phyloP scores from a whole-genome alignment of 768 basidiomycete species.

The Lactarius indigo region DNA sequence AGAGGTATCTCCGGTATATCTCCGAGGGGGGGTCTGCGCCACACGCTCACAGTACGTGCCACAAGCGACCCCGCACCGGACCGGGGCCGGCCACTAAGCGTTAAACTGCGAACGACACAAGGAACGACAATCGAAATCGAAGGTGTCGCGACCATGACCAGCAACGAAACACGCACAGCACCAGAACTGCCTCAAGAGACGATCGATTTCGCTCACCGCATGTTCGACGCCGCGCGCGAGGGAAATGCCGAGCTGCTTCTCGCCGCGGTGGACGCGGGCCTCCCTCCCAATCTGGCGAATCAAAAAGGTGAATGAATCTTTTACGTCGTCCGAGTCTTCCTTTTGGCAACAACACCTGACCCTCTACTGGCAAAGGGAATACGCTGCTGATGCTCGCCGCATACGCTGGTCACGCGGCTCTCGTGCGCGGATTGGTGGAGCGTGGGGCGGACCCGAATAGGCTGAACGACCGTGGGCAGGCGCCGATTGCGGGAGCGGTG shows the following conservation, averaged over 20 bases:
- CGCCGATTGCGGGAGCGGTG: conserved; percentile 71
- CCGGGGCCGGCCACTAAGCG: no score
- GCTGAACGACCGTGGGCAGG: conserved; percentile 68
- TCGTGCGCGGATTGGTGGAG: conserved; percentile 50
- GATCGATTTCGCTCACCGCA: conserved; percentile 54
- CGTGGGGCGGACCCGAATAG: conserved; percentile 64
- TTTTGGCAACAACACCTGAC: not conserved
- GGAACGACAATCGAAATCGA: no score
- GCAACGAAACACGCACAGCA: not conserved
- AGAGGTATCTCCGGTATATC: no score
- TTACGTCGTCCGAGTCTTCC: no score
- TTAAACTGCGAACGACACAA: no score
- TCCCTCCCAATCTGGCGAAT: conserved; percentile 72
- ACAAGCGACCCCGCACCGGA: no score
- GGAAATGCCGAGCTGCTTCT: conserved; percentile 53
- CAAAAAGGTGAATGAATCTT: no score
- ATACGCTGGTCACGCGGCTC: conserved; percentile 60
- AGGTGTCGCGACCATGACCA: not conserved
- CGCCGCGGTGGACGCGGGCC: conserved; percentile 61
- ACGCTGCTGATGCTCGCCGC: conserved; percentile 77
- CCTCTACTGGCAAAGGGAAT: conserved; percentile 49
- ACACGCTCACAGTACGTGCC: no score
- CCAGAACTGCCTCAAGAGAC: conserved; percentile 36
- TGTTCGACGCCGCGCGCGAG: conserved; percentile 70
- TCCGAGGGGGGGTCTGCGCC: no score